phyloP scores from a whole-genome alignment of 345 rosid genomes.

The Populus deltoides region DNA sequence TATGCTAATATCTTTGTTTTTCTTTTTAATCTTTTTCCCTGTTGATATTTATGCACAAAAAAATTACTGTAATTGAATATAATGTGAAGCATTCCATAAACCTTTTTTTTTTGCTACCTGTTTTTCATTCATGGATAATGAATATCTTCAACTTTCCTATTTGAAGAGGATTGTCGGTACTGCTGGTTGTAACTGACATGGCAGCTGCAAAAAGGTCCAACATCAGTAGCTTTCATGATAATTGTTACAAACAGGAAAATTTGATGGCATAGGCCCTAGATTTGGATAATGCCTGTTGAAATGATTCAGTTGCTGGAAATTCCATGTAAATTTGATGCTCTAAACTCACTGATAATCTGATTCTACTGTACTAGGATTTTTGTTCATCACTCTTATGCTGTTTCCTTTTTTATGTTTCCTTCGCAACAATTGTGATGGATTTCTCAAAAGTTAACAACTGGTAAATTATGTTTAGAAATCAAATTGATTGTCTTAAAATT shows the following conservation, averaged over 20 bases:
- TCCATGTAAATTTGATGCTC: background rate
- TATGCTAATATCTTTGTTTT: constrained; percentile 25
- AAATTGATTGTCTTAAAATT: background rate
- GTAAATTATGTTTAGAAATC: background rate
- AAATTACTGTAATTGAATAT: background rate
- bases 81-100: background rate
- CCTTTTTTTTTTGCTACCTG: background rate
- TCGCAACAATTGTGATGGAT: background rate
- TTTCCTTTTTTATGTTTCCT: background rate
- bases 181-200: background rate
- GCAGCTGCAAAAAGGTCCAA: background rate
- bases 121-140: background rate
- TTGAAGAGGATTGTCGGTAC: background rate
- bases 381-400: background rate
- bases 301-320: background rate
- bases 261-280: background rate
- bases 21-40: background rate
- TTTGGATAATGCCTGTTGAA: background rate
- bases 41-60: background rate
- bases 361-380: background rate
- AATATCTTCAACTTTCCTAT: background rate
- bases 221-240: background rate
- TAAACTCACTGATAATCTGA: background rate
- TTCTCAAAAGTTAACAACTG: background rate
- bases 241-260: background rate